Evolutionary conservation across 345 rosid species (phyloP), one percentile per base, ranked within the genome.

Genomic region (Gossypium anomalum): DNA sequence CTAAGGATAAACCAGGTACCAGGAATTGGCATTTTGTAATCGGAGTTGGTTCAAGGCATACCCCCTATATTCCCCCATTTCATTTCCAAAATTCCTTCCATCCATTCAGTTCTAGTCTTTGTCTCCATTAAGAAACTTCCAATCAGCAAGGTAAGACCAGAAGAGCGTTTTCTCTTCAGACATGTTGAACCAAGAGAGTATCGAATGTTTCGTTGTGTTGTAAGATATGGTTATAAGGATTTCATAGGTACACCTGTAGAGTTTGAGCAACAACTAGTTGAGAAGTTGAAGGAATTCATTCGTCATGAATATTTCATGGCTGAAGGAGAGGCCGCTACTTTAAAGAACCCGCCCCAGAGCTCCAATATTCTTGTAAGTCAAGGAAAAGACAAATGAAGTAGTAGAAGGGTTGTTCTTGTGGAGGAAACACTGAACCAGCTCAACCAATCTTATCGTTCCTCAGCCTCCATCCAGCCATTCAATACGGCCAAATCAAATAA

Each of bases 41-140:
- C 93, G 0, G 94, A 92, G 80, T 89, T 90, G 45, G 93, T 88
- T 15, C 90, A 92, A 14, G 97, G 97, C 41, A 87, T 89, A 52
- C 27, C 97, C 53, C 98, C 92, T 0, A 83, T 92, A 48, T 85
- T 90, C 66, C 77, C 90, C 17, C 97, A 92, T 45, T 90, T 84
- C 69, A 60, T 94, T 1, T 67, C 86, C 2, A 89, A 82, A 57
- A 74, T 94, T 29, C 90, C 93, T 0, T 83, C 93, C 2, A 76
- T 85, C 8, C 98, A 90, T 67, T 89, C 89, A 0, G 88, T 94
- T 74, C 74, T 90, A 0, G 87, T 94, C 34, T 79, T 90, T 55
- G 87, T 93, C 76, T 90, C 97, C 0, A 82, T 90, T 72, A 92
- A 91, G 85, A 73, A 74, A 17, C 65, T 94, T 27, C 96, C 97